phyloP scores from a whole-genome alignment of 371 early-diverging fungal species.

The Mortierella sp. region DNA sequence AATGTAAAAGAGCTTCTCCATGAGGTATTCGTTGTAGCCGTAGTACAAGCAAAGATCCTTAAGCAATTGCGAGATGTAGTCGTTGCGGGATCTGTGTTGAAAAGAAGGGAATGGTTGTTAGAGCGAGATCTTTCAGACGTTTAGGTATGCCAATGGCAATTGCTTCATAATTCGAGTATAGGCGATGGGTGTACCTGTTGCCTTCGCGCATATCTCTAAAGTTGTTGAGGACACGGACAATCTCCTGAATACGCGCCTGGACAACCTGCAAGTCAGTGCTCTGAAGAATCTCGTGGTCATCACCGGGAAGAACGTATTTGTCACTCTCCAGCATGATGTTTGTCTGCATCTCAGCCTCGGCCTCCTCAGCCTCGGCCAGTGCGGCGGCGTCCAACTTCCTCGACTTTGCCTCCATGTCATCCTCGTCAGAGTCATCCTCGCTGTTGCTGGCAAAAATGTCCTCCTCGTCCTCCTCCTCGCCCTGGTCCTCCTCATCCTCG shows the following conservation, averaged over 20 bases:
- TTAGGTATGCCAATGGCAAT: not conserved
- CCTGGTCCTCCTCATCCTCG: slow-evolving; percentile 59
- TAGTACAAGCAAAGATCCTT: slow-evolving; percentile 93
- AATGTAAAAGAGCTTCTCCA: slow-evolving; percentile 92
- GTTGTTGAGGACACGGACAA: slow-evolving; percentile 88
- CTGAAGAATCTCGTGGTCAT: slow-evolving; percentile 65
- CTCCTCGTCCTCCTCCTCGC: slow-evolving; percentile 60
- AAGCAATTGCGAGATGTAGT: slow-evolving; percentile 88
- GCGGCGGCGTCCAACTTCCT: slow-evolving; percentile 68
- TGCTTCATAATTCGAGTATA: not conserved
- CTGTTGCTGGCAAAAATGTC: slow-evolving; percentile 62
- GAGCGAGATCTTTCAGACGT: not conserved
- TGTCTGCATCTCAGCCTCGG: slow-evolving; percentile 82
- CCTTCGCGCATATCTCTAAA: slow-evolving; percentile 89
- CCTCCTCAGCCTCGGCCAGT: slow-evolving; percentile 72
- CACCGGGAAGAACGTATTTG: slow-evolving; percentile 81
- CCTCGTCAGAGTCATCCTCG: slow-evolving; percentile 62
- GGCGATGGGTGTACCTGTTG: slow-evolving; percentile 59
- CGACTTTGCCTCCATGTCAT: slow-evolving; percentile 62
- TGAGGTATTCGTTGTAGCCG: slow-evolving; percentile 96
- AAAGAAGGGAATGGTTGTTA: not conserved
- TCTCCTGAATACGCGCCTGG: slow-evolving; percentile 91
- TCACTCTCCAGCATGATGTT: slow-evolving; percentile 79
- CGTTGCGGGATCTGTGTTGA: slow-evolving; percentile 74
- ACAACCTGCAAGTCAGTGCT: slow-evolving; percentile 73